A percentile compares a stretch with the other conserved stretches of the same genome.
These are phyloP conservation scores for Nakaseomyces bracarensis DNA, from an alignment of 1,139 yeast species.

Conservation along the genomic window DNA sequence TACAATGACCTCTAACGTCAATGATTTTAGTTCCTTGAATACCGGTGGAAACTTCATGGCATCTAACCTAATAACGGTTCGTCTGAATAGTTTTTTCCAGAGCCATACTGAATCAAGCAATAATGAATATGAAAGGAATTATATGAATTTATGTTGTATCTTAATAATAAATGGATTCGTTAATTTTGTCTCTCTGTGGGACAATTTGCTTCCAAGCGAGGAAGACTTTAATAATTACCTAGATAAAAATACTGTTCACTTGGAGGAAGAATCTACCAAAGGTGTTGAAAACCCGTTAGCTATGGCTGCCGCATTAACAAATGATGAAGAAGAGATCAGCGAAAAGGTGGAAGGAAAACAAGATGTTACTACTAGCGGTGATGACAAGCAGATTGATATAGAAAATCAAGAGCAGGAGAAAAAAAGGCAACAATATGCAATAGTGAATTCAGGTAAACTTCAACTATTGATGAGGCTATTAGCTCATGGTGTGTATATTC, in stretches of 20 bases:
- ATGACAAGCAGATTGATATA: constrained; percentile 9
- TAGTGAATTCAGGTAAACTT: constrained; percentile 15
- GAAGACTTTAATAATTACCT: constrained; percentile 35
- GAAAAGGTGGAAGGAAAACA: constrained; percentile 12
- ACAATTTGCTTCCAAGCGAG: constrained; percentile 44
- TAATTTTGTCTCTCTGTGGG: constrained; percentile 54
- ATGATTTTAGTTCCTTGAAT: constrained; percentile 31
- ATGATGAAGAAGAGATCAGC: constrained; percentile 42
- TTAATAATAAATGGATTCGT: constrained; percentile 64
- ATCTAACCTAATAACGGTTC: constrained; percentile 52
- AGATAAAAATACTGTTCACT: constrained; percentile 39
- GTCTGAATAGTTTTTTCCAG: constrained; percentile 33
- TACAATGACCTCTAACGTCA: constrained; percentile 22
- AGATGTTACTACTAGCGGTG: constrained; percentile 15
- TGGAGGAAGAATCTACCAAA: constrained; percentile 54
- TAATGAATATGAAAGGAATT: constrained; percentile 25
- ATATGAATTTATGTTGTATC: constrained; percentile 43
- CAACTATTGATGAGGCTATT: constrained; percentile 48
- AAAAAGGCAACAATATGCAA: constrained; percentile 7
- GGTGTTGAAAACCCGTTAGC: constrained; percentile 79
- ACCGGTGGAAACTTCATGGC: constrained; percentile 54
- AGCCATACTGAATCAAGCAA: constrained; percentile 31
- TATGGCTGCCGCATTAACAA: constrained; percentile 78
- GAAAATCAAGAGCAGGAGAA: constrained; percentile 9
- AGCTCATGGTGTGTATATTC: constrained; percentile 56